Evolutionary conservation across 371 early-diverging fungal species (phyloP).

Genomic region (Chytridiales sp.): DNA sequence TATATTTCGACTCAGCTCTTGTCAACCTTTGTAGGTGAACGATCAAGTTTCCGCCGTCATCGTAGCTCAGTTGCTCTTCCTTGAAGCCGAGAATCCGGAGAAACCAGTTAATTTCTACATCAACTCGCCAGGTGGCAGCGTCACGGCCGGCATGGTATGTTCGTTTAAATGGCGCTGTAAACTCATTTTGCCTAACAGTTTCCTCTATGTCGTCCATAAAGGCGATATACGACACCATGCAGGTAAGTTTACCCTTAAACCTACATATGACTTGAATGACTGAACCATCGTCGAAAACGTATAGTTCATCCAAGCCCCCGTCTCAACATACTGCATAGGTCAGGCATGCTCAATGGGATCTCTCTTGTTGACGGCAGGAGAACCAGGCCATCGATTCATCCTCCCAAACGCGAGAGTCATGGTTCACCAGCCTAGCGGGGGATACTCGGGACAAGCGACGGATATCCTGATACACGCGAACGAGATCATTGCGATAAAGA

Average conservation of each 20-base stretch:
- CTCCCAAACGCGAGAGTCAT: slow-evolving; percentile 93
- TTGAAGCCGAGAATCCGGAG: slow-evolving; percentile 92
- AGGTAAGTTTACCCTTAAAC: slow-evolving; percentile 18
- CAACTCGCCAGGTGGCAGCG: slow-evolving; percentile 93
- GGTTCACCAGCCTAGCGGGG: slow-evolving; percentile 97
- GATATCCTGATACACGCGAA: slow-evolving; percentile 97
- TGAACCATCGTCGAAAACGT: slow-evolving; percentile 2
- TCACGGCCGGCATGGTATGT: slow-evolving; percentile 87
- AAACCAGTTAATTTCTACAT: slow-evolving; percentile 93
- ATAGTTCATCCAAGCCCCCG: slow-evolving; percentile 89
- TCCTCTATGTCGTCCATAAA: not conserved
- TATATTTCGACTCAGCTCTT: not conserved
- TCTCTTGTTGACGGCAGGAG: slow-evolving; percentile 76
- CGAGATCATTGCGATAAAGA: slow-evolving; percentile 89
- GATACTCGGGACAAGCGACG: slow-evolving; percentile 94
- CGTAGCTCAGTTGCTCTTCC: slow-evolving; percentile 92
- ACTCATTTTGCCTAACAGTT: not conserved
- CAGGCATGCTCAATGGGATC: slow-evolving; percentile 99
- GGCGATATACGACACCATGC: slow-evolving; percentile 75
- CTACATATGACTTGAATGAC: slow-evolving; percentile 37
- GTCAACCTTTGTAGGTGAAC: slow-evolving; percentile 56
- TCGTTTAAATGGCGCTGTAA: not conserved
- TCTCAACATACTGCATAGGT: slow-evolving; percentile 92
- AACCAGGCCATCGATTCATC: slow-evolving; percentile 82
- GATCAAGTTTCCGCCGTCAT: slow-evolving; percentile 81